Conservation (phyloP, 352 stramenopile species). For the Phytophthora cajani region DNA sequence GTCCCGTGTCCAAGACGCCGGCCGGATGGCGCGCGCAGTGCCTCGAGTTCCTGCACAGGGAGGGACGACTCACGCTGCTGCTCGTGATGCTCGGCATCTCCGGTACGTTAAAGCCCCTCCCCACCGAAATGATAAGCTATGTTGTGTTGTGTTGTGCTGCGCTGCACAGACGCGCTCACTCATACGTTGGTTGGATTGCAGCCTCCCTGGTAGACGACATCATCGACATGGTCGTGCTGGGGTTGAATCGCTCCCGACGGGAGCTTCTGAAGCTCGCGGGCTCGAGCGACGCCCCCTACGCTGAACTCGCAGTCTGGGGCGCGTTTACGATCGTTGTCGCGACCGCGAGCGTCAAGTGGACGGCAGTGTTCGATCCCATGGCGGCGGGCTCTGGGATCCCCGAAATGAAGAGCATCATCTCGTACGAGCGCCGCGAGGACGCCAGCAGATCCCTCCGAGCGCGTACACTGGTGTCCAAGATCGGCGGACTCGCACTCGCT, state of each 20-base stretch:
- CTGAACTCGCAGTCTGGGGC: slow-evolving; percentile 38
- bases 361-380: slow-evolving; percentile 46
- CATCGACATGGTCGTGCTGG: slow-evolving; percentile 32
- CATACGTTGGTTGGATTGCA: slow-evolving; percentile 16
- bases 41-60: slow-evolving; percentile 54
- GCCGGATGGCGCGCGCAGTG: slow-evolving; percentile 38
- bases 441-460: slow-evolving; percentile 49
- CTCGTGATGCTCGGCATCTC: slow-evolving; percentile 56
- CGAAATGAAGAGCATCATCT: slow-evolving; percentile 85
- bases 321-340: slow-evolving; percentile 46
- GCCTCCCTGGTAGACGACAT: slow-evolving; percentile 61
- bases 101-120: slow-evolving; percentile 32
- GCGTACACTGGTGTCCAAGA: slow-evolving; percentile 75
- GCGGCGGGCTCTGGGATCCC: slow-evolving; percentile 72
- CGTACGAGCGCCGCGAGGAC: slow-evolving; percentile 57
- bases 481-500: slow-evolving; percentile 91
- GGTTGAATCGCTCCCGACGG: slow-evolving; percentile 39
- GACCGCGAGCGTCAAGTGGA: slow-evolving; percentile 50
- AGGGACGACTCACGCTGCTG: slow-evolving; percentile 62
- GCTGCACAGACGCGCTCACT: neutral
- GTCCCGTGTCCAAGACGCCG: slow-evolving; percentile 43
- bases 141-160: too few species aligned
- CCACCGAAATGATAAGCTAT: neutral
- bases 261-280: slow-evolving; percentile 15
- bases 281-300: slow-evolving; percentile 26